Conservation (phyloP, 495 filamentous ascomycete genomes). For the Penicillium paradoxum region DNA sequence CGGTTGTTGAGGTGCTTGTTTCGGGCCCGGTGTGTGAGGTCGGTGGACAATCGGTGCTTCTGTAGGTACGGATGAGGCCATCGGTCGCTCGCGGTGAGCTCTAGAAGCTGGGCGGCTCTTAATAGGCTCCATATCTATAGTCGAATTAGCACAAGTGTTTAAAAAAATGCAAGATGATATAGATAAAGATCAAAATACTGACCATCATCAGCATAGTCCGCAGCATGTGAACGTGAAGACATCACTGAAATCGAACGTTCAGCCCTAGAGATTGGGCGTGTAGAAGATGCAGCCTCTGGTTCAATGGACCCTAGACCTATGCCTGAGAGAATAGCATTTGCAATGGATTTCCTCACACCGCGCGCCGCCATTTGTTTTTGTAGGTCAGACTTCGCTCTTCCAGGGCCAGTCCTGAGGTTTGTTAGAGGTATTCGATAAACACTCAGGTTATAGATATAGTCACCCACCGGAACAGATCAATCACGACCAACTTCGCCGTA, state of each 20-base stretch:
- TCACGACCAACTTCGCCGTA: slow-evolving; percentile 69
- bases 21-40: slow-evolving; percentile 19
- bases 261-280: slow-evolving; percentile 42
- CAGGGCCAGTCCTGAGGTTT: slow-evolving; percentile 60
- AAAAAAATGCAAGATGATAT: neutral
- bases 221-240: slow-evolving; percentile 23
- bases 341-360: slow-evolving; percentile 80
- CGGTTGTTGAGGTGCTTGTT: slow-evolving; percentile 4
- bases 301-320: slow-evolving; percentile 48
- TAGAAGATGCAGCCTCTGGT: slow-evolving; percentile 19
- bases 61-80: slow-evolving; percentile 8
- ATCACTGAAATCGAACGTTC: slow-evolving; percentile 34
- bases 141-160: slow-evolving; percentile 1
- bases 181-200: slow-evolving; percentile 3
- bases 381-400: slow-evolving; percentile 79
- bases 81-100: slow-evolving; percentile 18
- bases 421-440: slow-evolving; percentile 9
- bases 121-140: slow-evolving; percentile 10
- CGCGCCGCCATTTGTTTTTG: slow-evolving; percentile 73
- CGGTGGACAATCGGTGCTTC: slow-evolving; percentile 13
- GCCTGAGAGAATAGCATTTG: slow-evolving; percentile 67
- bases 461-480: slow-evolving; percentile 75
- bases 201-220: slow-evolving; percentile 25
- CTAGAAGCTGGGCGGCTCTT: slow-evolving; percentile 20
- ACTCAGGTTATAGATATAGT: slow-evolving; percentile 11